Evolutionary conservation across 108 stramenopile species (phyloP), one percentile per base, ranked within the genome.

Genomic region (Fragilaria crotonensis): DNA sequence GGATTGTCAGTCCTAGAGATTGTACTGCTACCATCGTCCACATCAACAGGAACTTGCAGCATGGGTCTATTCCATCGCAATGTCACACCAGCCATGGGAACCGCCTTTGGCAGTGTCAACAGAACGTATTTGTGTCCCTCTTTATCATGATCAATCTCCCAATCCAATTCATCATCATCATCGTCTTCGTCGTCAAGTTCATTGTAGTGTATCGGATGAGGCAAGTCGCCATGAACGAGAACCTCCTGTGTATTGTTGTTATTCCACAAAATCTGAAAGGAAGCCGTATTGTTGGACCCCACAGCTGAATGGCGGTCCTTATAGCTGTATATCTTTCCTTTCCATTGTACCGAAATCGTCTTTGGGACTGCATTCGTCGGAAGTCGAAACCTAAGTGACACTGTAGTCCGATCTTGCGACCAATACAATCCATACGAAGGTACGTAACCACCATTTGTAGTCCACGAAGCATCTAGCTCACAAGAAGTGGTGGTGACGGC

Each of bases 1-100:
- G 47, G n/a, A n/a, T n/a, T n/a, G n/a, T n/a, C n/a, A n/a, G n/a
- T n/a, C n/a, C n/a, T n/a, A n/a, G n/a, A n/a, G n/a, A n/a, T n/a
- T n/a, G n/a, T n/a, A n/a, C n/a, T n/a, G n/a, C n/a, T n/a, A n/a
- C n/a, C n/a, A n/a, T n/a, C n/a, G n/a, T n/a, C n/a, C n/a, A n/a
- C n/a, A n/a, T n/a, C n/a, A n/a, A 73, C 75, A 11, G 58, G 57
- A 33, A 72, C 71, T 29, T 62, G 33, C 41, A 58, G 19, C 3
- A 80, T 45, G 0, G 79, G 79, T 2, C 72, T 59, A 51, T 68
- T 69, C 79, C 79, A 80, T 72, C 75, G 73, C 18, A 76, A n/a
- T 19, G 56, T 62, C 25, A 80, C 7, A n/a, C 72, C 79, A 28
- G 62, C 44, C 75, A 80, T 80, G 0, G 79, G 79, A 59, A 66